Conservation (phyloP, 1,284 basidiomycete species). For the Coniferiporia sulphurascens region DNA sequence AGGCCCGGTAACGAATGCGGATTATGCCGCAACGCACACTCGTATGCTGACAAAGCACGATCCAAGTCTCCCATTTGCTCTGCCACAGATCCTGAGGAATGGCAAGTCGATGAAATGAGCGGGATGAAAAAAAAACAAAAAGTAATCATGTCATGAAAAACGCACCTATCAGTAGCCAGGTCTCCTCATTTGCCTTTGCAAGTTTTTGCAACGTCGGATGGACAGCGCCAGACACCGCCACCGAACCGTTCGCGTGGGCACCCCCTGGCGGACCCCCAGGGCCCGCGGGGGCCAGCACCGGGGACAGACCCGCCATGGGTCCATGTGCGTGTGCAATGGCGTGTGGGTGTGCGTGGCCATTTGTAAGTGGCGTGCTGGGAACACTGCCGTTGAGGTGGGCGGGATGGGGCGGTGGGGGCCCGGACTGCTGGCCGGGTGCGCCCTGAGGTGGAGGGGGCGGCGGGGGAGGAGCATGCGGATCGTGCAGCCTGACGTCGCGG, state of each 20-base stretch:
- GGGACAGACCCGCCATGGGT: too few relatives aligned
- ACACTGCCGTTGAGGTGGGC: slow-evolving; percentile 49
- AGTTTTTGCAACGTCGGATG: slow-evolving; percentile 63
- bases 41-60: slow-evolving; percentile 85
- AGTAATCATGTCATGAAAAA: slow-evolving; percentile 1
- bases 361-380: slow-evolving; percentile 28
- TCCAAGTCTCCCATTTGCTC: slow-evolving; percentile 90
- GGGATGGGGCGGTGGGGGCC: slow-evolving; percentile 31
- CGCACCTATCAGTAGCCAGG: slow-evolving; percentile 87
- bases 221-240: slow-evolving; percentile 5
- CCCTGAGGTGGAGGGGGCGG: background rate
- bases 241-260: slow-evolving; percentile 6
- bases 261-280: slow-evolving; percentile 21
- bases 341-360: slow-evolving; percentile 25
- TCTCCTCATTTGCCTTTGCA: slow-evolving; percentile 82
- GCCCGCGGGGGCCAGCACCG: slow-evolving; percentile 38
- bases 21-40: slow-evolving; percentile 89
- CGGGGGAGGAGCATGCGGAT: slow-evolving; percentile 36
- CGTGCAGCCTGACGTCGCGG: slow-evolving; percentile 61
- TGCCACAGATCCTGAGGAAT: slow-evolving; percentile 76
- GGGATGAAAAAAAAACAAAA: background rate
- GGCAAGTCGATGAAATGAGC: background rate
- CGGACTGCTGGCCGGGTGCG: background rate
- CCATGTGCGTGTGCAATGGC: slow-evolving; percentile 34
- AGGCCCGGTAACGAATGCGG: slow-evolving; percentile 83